These are phyloP conservation scores for Xylariaceae sp. DNA, from an alignment of 2,329 filamentous ascomycete genomes.

Conservation along the genomic window DNA sequence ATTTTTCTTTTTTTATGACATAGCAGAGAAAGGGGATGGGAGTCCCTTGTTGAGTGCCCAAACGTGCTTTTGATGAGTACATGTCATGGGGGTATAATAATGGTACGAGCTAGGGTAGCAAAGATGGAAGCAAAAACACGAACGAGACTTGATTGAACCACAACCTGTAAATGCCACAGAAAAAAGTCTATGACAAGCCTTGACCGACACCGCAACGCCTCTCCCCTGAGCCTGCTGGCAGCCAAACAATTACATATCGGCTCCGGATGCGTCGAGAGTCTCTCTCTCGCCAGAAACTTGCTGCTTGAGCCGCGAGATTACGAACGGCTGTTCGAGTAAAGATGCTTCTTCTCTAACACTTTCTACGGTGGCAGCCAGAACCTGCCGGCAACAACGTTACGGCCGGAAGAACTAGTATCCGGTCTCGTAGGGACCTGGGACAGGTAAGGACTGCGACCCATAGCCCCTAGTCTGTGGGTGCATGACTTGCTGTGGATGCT, in stretches of 20 bases:
- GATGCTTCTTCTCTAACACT: not conserved
- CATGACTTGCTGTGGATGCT: conserved; percentile 37
- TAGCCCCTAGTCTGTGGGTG: conserved; percentile 38
- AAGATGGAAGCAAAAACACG: not conserved
- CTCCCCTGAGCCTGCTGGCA: conserved; percentile 5
- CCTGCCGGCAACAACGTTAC: not conserved
- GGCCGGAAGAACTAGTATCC: conserved; percentile 23
- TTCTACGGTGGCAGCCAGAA: not conserved
- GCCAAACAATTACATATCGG: conserved; percentile 1
- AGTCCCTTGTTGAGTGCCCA: not conserved
- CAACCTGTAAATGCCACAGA: conserved; percentile 18
- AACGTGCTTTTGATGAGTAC: not conserved
- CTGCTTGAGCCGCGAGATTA: not conserved
- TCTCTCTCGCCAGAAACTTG: not conserved
- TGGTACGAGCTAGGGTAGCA: not conserved
- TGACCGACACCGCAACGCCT: conserved; percentile 13
- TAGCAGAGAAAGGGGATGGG: not conserved
- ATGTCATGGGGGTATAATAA: not conserved
- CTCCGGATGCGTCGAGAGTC: conserved; percentile 1
- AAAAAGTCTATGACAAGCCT: conserved; percentile 11
- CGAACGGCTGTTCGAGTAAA: not conserved
- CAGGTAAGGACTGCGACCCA: conserved; percentile 27
- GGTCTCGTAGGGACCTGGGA: conserved; percentile 28
- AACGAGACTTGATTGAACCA: conserved; percentile 1
- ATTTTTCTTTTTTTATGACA: not conserved